Evolutionary conservation across 1,139 yeast genomes (phyloP).

Genomic region (Ogataea hybrid): DNA sequence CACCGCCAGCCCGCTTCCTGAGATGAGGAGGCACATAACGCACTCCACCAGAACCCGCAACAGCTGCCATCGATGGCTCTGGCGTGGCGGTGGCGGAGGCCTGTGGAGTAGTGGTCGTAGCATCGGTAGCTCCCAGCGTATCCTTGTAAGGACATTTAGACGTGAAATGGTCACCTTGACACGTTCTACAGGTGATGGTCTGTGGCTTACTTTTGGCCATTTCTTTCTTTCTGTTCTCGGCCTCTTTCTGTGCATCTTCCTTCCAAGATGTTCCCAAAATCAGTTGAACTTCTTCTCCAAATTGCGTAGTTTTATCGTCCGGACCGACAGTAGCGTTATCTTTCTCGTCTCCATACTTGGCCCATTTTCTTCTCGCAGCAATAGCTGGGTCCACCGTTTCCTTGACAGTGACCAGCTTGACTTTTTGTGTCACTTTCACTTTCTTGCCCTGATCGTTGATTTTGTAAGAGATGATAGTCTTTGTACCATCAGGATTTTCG

Average conservation of each 20-base stretch:
- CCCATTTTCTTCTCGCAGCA: slow-evolving; percentile 72
- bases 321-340: slow-evolving; percentile 75
- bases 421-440: slow-evolving; percentile 82
- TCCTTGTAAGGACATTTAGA: slow-evolving; percentile 96
- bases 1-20: slow-evolving; percentile 24
- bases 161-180: slow-evolving; percentile 95
- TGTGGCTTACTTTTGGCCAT: slow-evolving; percentile 42
- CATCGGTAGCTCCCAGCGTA: slow-evolving; percentile 58
- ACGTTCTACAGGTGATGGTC: slow-evolving; percentile 71
- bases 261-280: slow-evolving; percentile 73
- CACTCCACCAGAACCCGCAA: slow-evolving; percentile 14
- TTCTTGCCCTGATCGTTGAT: slow-evolving; percentile 79
- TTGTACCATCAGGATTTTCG: slow-evolving; percentile 83
- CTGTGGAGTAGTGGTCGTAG: slow-evolving; percentile 9
- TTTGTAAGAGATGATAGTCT: slow-evolving; percentile 78
- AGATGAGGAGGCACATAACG: slow-evolving; percentile 21
- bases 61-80: slow-evolving; percentile 29
- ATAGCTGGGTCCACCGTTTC: slow-evolving; percentile 80
- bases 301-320: slow-evolving; percentile 81
- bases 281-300: slow-evolving; percentile 72
- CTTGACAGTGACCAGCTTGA: slow-evolving; percentile 71
- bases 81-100: slow-evolving; percentile 30
- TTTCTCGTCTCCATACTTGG: slow-evolving; percentile 80
- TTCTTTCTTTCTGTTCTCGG: slow-evolving; percentile 59
- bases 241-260: slow-evolving; percentile 57